Evolutionary conservation across 2,329 filamentous ascomycete genomes (phyloP).

Genomic region (Penicillium sp.): DNA sequence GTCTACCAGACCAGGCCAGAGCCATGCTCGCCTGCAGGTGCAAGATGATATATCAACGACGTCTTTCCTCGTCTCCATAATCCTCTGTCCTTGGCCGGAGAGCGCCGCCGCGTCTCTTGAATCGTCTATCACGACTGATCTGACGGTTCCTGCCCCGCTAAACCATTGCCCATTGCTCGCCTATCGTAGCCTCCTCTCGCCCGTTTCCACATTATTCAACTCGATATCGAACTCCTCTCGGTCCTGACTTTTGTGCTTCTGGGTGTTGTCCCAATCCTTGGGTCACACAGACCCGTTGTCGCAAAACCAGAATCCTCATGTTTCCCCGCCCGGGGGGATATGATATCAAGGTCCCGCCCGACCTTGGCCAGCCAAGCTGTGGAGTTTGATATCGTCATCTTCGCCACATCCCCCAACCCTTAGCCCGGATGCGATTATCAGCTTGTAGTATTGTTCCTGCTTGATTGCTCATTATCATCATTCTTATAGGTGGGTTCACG

Average conservation of each 20-base stretch:
- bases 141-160: background rate
- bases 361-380: conserved; percentile 9
- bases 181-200: conserved; percentile 1
- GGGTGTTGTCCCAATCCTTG: background rate
- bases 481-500: background rate
- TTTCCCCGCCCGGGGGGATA: background rate
- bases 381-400: conserved; percentile 13
- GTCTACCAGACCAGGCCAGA: background rate
- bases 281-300: conserved; percentile 3
- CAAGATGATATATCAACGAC: conserved; percentile 6
- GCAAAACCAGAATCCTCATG: background rate
- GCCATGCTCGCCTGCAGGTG: background rate
- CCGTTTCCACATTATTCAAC: background rate
- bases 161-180: background rate
- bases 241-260: too few species aligned
- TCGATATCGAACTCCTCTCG: background rate
- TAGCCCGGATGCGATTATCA: background rate
- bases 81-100: background rate
- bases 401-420: conserved; percentile 8
- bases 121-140: background rate
- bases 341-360: conserved; percentile 6
- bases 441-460: background rate
- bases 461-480: background rate
- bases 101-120: background rate
- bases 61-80: background rate